These are phyloP conservation scores for Suillus sp. DNA, from an alignment of 768 basidiomycete genomes.

Conservation along the genomic window DNA sequence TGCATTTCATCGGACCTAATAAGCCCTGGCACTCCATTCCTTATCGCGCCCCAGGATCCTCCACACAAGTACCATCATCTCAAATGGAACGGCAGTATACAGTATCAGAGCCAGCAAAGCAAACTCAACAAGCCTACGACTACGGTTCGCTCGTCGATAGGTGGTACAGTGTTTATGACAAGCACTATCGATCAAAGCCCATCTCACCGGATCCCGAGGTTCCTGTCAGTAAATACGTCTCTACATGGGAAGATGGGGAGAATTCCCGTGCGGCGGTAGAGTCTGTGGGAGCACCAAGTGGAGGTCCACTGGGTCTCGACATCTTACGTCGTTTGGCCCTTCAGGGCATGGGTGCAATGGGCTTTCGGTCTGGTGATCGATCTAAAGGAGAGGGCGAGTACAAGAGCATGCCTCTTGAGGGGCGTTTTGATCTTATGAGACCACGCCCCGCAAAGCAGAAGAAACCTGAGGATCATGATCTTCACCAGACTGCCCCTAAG, in stretches of 20 bases:
- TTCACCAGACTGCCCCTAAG: slow-evolving; percentile 9
- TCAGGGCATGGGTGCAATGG: slow-evolving; percentile 29
- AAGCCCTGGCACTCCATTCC: slow-evolving; percentile 90
- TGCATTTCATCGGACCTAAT: slow-evolving; percentile 95
- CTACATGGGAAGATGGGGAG: slow-evolving; percentile 68
- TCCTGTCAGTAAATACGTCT: slow-evolving; percentile 64
- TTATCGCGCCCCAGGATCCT: slow-evolving; percentile 62
- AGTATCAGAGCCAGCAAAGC: slow-evolving; percentile 16
- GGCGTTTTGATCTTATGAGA: slow-evolving; percentile 86
- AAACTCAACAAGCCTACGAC: slow-evolving; percentile 58
- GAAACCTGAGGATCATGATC: slow-evolving; percentile 14
- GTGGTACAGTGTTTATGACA: slow-evolving; percentile 92
- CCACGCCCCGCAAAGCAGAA: slow-evolving; percentile 30
- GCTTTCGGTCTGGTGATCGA: slow-evolving; percentile 13
- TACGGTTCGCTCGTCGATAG: slow-evolving; percentile 83
- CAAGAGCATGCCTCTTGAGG: slow-evolving; percentile 79
- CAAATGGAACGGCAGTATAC: slow-evolving; percentile 32
- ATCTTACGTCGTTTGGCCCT: slow-evolving; percentile 39
- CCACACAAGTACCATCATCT: slow-evolving; percentile 28
- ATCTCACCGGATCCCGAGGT: slow-evolving; percentile 49
- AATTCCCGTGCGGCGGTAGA: not conserved
- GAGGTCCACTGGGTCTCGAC: slow-evolving; percentile 41
- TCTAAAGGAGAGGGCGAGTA: slow-evolving; percentile 68
- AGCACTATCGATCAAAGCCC: slow-evolving; percentile 70
- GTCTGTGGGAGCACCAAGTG: slow-evolving; percentile 9